These are phyloP conservation scores for Botrytis cinerea DNA, from an alignment of 2,329 filamentous ascomycete genomes.

Conservation along the genomic window DNA sequence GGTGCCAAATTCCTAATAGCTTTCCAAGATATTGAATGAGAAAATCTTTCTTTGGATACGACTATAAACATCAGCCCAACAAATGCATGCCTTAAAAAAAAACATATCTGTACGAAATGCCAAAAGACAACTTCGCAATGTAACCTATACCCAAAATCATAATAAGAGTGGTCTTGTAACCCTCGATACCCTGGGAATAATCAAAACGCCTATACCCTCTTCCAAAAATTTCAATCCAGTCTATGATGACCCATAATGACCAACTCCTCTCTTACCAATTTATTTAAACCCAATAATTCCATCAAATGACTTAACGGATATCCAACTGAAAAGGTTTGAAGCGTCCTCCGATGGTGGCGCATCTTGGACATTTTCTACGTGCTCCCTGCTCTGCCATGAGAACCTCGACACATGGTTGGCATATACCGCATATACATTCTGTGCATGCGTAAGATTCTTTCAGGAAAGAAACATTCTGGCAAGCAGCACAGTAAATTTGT, in stretches of 20 bases:
- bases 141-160: constrained; percentile 21
- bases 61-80: constrained; percentile 26
- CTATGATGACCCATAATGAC: constrained; percentile 15
- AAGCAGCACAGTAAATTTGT: constrained; percentile 91
- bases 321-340: constrained; percentile 87
- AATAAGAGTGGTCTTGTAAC: constrained; percentile 14
- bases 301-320: constrained; percentile 56
- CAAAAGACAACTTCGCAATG: constrained; percentile 10
- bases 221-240: constrained; percentile 15
- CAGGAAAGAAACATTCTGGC: constrained; percentile 73
- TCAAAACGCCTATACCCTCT: constrained; percentile 19
- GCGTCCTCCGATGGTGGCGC: constrained; percentile 74
- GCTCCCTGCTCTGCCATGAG: constrained; percentile 76
- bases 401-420: constrained; percentile 81
- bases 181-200: constrained; percentile 18
- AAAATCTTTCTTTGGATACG: constrained; percentile 14
- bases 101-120: not conserved
- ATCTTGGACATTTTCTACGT: constrained; percentile 74
- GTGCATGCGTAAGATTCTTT: constrained; percentile 91
- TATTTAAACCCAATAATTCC: not conserved
- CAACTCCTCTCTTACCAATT: constrained; percentile 18
- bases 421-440: constrained; percentile 93
- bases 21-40: not conserved
- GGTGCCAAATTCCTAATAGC: not conserved
- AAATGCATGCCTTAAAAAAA: constrained; percentile 4